A percentile compares a stretch with the other conserved stretches of the same genome.
phyloP scores from a whole-genome alignment of 495 filamentous ascomycete genomes.

The Annulohypoxylon stygium region DNA sequence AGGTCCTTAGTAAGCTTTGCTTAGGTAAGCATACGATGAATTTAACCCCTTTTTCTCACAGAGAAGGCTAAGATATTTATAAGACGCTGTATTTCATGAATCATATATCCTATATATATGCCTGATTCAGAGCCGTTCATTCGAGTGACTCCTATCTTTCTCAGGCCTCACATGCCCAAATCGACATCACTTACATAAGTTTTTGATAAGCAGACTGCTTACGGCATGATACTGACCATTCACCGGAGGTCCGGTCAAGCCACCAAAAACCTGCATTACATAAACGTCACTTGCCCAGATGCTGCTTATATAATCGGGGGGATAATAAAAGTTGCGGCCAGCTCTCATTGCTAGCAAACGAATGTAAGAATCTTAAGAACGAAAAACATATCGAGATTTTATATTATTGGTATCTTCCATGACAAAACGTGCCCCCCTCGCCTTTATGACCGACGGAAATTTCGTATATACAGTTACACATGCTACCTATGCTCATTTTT shows the following conservation, averaged over 20 bases:
- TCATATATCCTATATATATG: no score
- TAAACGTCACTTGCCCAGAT: not conserved
- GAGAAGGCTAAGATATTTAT: no score
- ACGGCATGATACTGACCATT: not conserved
- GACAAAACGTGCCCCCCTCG: not conserved
- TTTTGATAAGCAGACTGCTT: not conserved
- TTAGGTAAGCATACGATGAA: not conserved
- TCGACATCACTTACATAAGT: not conserved
- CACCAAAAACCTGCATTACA: not conserved
- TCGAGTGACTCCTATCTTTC: not conserved
- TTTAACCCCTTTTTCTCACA: not conserved
- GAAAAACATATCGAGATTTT: not conserved
- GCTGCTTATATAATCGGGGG: not conserved
- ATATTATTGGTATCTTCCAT: conserved; percentile 3
- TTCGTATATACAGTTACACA: not conserved
- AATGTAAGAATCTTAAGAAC: conserved; percentile 2
- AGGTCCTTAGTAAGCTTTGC: not conserved
- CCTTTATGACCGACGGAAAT: not conserved
- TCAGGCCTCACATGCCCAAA: not conserved
- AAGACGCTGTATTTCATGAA: no score
- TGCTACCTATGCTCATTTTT: not conserved
- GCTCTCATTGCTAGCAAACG: not conserved
- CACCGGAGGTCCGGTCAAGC: not conserved
- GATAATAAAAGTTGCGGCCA: not conserved
- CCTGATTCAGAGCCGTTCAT: no score